Evolutionary conservation across 371 early-diverging fungal genomes (phyloP).

Genomic region (Haplosporangium sp.): DNA sequence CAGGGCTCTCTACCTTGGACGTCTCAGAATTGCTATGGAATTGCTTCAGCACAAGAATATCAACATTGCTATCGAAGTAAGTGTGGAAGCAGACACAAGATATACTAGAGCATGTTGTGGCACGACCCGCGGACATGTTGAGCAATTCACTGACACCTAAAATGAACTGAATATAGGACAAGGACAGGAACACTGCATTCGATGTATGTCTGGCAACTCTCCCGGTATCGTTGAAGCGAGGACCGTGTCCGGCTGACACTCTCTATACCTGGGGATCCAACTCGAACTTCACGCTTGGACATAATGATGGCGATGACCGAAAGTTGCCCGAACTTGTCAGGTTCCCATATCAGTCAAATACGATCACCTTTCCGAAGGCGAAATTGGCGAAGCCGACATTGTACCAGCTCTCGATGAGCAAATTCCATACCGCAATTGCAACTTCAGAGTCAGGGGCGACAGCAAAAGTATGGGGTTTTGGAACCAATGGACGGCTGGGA

Average conservation of each 20-base stretch:
- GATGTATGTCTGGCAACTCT: conserved; percentile 56
- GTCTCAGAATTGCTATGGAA: conserved; percentile 68
- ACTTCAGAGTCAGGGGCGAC: conserved; percentile 63
- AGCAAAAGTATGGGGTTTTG: conserved; percentile 77
- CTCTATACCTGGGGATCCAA: conserved; percentile 86
- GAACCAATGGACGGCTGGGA: conserved; percentile 78
- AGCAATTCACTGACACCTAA: neutral
- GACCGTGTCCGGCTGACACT: conserved; percentile 57
- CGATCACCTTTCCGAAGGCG: conserved; percentile 54
- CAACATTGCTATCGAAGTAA: conserved; percentile 64
- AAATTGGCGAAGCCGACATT: conserved; percentile 39
- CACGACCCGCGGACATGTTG: neutral
- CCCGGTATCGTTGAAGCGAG: conserved; percentile 16
- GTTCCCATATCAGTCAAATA: conserved; percentile 53
- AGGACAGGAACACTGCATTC: conserved; percentile 64
- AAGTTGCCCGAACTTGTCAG: conserved; percentile 72
- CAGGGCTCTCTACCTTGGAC: conserved; percentile 73
- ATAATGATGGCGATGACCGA: conserved; percentile 73
- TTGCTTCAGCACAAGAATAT: conserved; percentile 64
- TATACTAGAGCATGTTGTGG: neutral
- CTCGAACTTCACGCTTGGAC: conserved; percentile 76
- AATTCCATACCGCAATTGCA: conserved; percentile 75
- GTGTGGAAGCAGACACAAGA: neutral
- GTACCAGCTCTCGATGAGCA: conserved; percentile 65
- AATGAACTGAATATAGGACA: conserved; percentile 44